Evolutionary conservation across 2,329 filamentous ascomycete species (phyloP), one percentile per base, ranked within the genome.

Genomic region (Xylariaceae sp.): DNA sequence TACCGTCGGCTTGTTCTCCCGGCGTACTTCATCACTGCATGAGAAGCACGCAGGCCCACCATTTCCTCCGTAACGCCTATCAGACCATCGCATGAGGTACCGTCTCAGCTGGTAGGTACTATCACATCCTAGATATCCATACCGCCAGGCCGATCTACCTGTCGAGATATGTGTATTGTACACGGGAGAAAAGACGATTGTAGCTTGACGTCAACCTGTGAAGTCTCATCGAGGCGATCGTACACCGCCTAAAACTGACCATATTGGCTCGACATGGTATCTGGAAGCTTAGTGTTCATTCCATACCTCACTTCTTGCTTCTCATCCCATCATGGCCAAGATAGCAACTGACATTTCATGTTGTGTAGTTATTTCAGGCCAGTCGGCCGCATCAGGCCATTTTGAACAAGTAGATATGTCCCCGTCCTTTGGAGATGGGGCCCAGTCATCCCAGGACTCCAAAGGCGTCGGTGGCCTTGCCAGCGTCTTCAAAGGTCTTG

Each of bases 401-500:
- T 51, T 54, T 48, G 60, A 73, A 60, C 75, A 57, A 51, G 60
- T 72, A 63, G 75, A 58, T 74, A 86, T 86, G 83, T 78, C 82
- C 71, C 79, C 80, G 55, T 75, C 77, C 63, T 72, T 77, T 60
- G 80, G 80, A 73, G 81, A 85, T 74, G 78, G 76, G 63, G 66
- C 72, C 59, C 73, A 76, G 54, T 76, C 77, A 57, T 75, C 78
- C 62, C 63, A 66, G 46, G 82, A 86, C 66, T 72, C 78, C 51
- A 80, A 75, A 70, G 76, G 71, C 63, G 68, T 75, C 39, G 75
- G 82, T 56, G 81, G 81, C 60, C 74, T 87, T 61, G 82, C 81
- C 61, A 80, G 81, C 60, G 82, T 87, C 55, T 82, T 87, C 65
- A 84, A 83, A 63, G 82, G 79, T 60, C 71, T 87, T 61, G 79